These are phyloP conservation scores for Phallus indusiatus DNA, from an alignment of 768 basidiomycete genomes.

Conservation along the genomic window DNA sequence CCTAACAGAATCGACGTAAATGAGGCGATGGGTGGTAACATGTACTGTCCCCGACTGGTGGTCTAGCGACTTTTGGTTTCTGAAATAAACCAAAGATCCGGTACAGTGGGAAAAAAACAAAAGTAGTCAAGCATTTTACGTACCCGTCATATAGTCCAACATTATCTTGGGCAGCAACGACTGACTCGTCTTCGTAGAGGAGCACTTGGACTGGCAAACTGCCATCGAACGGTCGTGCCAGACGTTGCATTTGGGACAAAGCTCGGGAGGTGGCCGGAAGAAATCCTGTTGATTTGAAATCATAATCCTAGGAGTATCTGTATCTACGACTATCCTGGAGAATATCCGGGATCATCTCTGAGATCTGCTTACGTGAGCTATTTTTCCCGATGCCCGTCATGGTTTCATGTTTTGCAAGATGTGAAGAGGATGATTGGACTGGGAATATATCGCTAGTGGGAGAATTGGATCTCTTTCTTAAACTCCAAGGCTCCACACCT, in stretches of 20 bases:
- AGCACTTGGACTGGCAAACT: constrained; percentile 70
- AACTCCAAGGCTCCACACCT: background rate
- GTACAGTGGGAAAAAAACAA: background rate
- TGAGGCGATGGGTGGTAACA: constrained; percentile 75
- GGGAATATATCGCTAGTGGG: constrained; percentile 2
- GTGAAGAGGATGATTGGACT: constrained; percentile 6
- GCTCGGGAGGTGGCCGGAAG: background rate
- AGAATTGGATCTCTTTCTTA: constrained; percentile 6
- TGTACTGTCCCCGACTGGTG: constrained; percentile 69
- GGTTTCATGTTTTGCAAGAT: background rate
- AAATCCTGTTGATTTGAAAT: background rate
- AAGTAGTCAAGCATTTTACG: constrained; percentile 18
- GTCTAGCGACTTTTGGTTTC: constrained; percentile 69
- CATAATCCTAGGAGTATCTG: background rate
- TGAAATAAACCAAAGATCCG: constrained; percentile 26
- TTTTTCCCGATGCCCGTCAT: background rate
- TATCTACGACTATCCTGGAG: background rate
- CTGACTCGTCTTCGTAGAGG: constrained; percentile 72
- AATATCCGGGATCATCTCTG: background rate
- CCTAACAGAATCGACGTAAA: constrained; percentile 55
- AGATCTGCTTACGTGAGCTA: background rate
- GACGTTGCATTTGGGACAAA: constrained; percentile 34
- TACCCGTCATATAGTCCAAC: constrained; percentile 94
- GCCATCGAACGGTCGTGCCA: constrained; percentile 53
- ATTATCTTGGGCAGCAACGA: constrained; percentile 60